These are phyloP conservation scores for Asclepias syriaca DNA, from an alignment of 257 asterid genomes.

Conservation along the genomic window DNA sequence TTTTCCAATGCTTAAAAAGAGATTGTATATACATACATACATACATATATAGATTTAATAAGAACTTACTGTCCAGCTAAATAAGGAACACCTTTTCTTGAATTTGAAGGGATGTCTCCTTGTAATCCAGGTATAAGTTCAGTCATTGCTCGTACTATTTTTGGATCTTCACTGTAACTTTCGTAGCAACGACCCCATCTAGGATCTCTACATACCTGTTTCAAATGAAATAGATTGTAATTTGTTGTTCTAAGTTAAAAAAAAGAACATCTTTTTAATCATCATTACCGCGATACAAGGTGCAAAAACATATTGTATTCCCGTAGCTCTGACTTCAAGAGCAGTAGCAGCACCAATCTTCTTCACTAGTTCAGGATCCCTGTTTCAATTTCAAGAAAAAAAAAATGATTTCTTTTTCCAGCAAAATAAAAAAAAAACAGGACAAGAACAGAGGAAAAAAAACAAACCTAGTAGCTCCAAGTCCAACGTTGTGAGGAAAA, in stretches of 20 bases:
- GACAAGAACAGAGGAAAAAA: not conserved
- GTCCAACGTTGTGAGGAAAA: conserved; percentile 66
- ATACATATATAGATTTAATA: not conserved
- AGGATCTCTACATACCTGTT: conserved; percentile 78
- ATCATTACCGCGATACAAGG: conserved; percentile 66
- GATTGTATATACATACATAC: not conserved
- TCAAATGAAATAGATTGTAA: not conserved
- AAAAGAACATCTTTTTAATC: not conserved
- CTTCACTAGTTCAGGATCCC: conserved; percentile 55
- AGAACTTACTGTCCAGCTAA: conserved; percentile 57
- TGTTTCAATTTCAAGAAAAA: conserved; percentile 12
- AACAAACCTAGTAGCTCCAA: conserved; percentile 66
- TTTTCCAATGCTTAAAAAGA: not conserved
- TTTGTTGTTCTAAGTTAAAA: no score
- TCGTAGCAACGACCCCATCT: conserved; percentile 90
- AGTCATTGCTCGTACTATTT: conserved; percentile 62
- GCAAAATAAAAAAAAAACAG: no score
- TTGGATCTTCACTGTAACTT: conserved; percentile 70
- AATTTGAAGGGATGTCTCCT: conserved; percentile 50
- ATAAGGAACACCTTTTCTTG: conserved; percentile 57
- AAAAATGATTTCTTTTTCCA: not conserved
- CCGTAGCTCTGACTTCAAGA: conserved; percentile 67
- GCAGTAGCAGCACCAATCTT: conserved; percentile 73
- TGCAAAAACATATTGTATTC: conserved; percentile 57
- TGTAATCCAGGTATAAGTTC: conserved; percentile 68